Base-by-base conservation (phyloP, 2,329 filamentous ascomycete genomes). In the Amylocarpus encephaloides region DNA sequence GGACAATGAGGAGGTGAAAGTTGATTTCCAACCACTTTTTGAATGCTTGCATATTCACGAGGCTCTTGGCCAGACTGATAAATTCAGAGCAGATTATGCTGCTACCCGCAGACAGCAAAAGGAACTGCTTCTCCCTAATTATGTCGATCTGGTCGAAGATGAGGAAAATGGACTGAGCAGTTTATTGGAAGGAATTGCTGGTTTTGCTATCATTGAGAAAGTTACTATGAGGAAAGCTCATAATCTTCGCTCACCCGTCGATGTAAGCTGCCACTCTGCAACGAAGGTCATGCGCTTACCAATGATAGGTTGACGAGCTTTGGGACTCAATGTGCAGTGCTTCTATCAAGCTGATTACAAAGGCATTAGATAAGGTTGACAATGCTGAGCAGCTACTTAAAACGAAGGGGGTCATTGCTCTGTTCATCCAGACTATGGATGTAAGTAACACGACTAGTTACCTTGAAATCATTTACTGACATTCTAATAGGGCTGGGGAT, bases 391-490 rank as follows among this genome's bases (percentile, higher is more conserved):
- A 86, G 26, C 73, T 98, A 33, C 74, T 97, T n/a, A 95, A 93
- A 66, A 91, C 96, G 63, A 98, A 98, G 68, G 89, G 89, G 41
- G 80, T 94, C 22, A 83, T 97, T 63, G 87, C 91, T 3, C 74
- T 98, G 12, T 98, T 98, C 66, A 95, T 97, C 62, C 88, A 98
- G 65, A 97, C 93, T 1, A 96, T 98, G 92, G 89, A 95, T 76
- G 88, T 88, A 68, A 64, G 77, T 5, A 16, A 6, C 11, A 16
- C 13, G 13, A 11, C 19, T 40, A 38, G 2, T 3, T 19, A 1
- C 13, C 2, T 48, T 2, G n/a, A 32, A 29, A 16, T 29, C 38
- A 40, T 16, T 52, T n/a, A 51, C 54, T 30, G 59, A 36, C 7
- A 34, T 58, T 39, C 43, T 46, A 30, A 5, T 45, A 91, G 85